These are phyloP conservation scores for Waitea zeae DNA, from an alignment of 1,284 basidiomycete species.

Conservation along the genomic window DNA sequence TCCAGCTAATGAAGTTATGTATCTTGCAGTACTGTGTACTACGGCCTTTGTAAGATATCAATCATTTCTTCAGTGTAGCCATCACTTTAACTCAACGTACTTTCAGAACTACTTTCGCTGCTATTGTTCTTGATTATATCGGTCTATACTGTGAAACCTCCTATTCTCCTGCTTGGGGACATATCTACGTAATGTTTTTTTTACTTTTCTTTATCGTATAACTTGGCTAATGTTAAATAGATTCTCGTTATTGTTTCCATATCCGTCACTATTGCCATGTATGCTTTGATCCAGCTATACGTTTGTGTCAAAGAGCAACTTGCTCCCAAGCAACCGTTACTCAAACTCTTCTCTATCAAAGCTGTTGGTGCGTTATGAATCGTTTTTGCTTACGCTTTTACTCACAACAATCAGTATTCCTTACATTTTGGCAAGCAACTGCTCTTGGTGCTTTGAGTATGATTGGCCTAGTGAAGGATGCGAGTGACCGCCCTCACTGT, in stretches of 20 bases:
- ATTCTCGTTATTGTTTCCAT: constrained; percentile 46
- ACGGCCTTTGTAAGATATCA: constrained; percentile 40
- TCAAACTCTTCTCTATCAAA: constrained; percentile 62
- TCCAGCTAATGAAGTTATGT: constrained; percentile 68
- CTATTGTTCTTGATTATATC: constrained; percentile 45
- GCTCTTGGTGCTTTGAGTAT: constrained; percentile 41
- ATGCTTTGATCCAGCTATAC: constrained; percentile 65
- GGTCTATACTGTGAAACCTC: constrained; percentile 59
- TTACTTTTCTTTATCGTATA: background rate
- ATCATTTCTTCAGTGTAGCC: too few relatives aligned
- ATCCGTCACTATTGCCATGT: constrained; percentile 70
- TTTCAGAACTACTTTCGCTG: constrained; percentile 38
- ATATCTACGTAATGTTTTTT: constrained; percentile 36
- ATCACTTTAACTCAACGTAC: constrained; percentile 1
- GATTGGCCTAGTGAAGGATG: constrained; percentile 49
- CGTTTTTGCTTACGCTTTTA: background rate
- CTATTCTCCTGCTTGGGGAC: constrained; percentile 53
- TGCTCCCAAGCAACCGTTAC: constrained; percentile 40
- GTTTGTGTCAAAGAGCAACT: constrained; percentile 38
- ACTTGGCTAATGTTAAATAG: constrained; percentile 14
- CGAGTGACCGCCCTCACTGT: constrained; percentile 14
- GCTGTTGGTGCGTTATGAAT: constrained; percentile 34
- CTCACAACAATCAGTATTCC: constrained; percentile 30
- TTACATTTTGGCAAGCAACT: constrained; percentile 68
- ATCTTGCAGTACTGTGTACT: constrained; percentile 69